A percentile compares a stretch with the other conserved stretches of the same genome.
phyloP scores from a whole-genome alignment of 495 filamentous ascomycete genomes.

The Venustampulla echinocandica region DNA sequence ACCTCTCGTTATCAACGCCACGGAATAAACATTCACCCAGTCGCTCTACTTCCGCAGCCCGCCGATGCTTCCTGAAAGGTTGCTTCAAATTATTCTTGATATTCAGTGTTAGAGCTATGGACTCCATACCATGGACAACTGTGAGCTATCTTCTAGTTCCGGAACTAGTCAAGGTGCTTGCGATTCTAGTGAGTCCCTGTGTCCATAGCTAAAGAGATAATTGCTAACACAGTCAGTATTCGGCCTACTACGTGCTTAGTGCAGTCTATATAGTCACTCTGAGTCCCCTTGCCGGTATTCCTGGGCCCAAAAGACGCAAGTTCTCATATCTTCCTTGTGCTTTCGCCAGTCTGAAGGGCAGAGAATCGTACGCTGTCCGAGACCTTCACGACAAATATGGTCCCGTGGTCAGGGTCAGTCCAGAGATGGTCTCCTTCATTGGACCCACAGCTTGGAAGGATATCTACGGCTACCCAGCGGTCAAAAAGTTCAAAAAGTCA shows the following conservation, averaged over 20 bases:
- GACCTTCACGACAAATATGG: constrained; percentile 38
- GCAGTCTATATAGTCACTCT: constrained; percentile 38
- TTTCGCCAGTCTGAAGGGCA: constrained; percentile 4
- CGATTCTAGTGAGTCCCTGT: no score
- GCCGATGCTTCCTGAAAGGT: no score
- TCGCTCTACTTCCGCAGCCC: no score
- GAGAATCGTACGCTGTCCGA: background rate
- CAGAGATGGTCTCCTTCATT: constrained; percentile 36
- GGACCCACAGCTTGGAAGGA: constrained; percentile 39
- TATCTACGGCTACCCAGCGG: constrained; percentile 31
- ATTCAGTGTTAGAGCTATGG: no score
- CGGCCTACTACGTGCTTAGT: background rate
- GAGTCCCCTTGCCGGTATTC: constrained; percentile 38
- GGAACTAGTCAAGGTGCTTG: no score
- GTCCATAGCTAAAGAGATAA: no score
- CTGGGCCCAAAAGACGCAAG: constrained; percentile 28
- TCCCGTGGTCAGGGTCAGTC: constrained; percentile 34
- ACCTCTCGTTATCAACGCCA: no score
- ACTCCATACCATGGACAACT: no score
- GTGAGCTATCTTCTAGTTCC: no score
- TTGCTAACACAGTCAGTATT: no score
- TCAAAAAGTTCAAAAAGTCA: background rate
- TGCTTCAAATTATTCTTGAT: no score
- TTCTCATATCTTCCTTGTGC: background rate
- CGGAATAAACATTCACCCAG: no score